Evolutionary conservation across 2,329 filamentous ascomycete species (phyloP).

Genomic region (Thelonectria discophora): DNA sequence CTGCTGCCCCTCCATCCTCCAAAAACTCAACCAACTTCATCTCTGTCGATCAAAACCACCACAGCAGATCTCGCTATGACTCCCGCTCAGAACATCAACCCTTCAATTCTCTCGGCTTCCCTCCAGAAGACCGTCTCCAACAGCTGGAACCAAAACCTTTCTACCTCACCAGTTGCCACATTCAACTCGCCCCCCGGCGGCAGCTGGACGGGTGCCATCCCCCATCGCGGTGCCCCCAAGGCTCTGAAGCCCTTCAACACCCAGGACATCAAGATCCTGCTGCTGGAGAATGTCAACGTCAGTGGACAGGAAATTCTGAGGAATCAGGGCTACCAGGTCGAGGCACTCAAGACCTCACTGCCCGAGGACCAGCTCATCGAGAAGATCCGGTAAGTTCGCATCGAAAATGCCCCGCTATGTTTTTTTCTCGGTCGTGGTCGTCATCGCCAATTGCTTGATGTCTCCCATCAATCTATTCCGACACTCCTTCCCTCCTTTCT

Average conservation of each 20-base stretch:
- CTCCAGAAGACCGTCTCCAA: conserved; percentile 59
- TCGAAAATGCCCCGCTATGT: conserved; percentile 28
- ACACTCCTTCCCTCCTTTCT: background rate
- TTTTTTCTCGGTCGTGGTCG: conserved; percentile 25
- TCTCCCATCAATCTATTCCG: background rate
- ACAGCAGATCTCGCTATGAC: conserved; percentile 48
- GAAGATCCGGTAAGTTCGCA: conserved; percentile 80
- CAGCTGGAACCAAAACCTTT: conserved; percentile 68
- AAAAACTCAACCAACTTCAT: conserved; percentile 40
- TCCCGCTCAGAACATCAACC: conserved; percentile 57
- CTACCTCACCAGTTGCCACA: conserved; percentile 76
- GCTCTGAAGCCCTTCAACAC: conserved; percentile 95
- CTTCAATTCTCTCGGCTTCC: conserved; percentile 45
- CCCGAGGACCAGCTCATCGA: conserved; percentile 94
- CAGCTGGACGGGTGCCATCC: conserved; percentile 62
- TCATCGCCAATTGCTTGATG: conserved; percentile 13
- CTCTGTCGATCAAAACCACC: conserved; percentile 39
- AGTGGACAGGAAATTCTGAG: conserved; percentile 85
- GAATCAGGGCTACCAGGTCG: conserved; percentile 94
- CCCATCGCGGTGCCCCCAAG: conserved; percentile 63
- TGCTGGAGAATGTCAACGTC: conserved; percentile 95
- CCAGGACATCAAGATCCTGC: conserved; percentile 93
- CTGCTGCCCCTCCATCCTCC: conserved; percentile 12
- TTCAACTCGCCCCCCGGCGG: conserved; percentile 78
- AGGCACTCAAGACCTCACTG: conserved; percentile 86